Evolutionary conservation across 192 early-diverging fungal species (phyloP), one percentile per base, ranked within the genome.

Genomic region (Funneliformis geosporum): DNA sequence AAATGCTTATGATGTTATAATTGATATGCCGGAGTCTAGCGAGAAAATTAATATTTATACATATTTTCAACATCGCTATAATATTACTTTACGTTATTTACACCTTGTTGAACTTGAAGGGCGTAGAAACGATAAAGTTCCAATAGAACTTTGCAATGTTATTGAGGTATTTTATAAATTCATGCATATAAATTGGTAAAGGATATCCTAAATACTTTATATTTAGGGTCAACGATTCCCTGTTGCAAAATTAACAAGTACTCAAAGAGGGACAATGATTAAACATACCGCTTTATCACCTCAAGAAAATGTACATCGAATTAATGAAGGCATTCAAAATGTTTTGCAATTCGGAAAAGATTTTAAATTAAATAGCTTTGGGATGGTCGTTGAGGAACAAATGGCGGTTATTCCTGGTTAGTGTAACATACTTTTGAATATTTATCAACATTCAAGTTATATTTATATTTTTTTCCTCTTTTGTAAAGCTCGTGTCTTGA

Each of bases 181-280:
- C 18, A 2, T 25, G 59, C 14, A 33, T 73, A n/a, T 33, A 55
- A 8, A 50, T 21, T 38, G 7, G 25, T 64, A 18, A 55, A 21
- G 50, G 16, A 1, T 0, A 5, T 55, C 60, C 18, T 12, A 28
- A 50, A 55, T 60, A 39, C 5, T 28, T 25, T 23, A 50, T 47
- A 47, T 46, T 47, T 72, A 72, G 42, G 96, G 95, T 74, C 96
- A 97, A 85, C 89, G 96, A 50, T 93, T 92, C 83, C 83, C 87
- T 80, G 42, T 55, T 39, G 87, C 92, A 79, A 94, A 96, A 80
- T 85, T 98, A 39, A 92, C 94, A 77, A 95, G 97, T 60, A 82
- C 83, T 33, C 93, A 97, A 85, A 97, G 96, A 0, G 93, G 94
- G 0, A 94, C 97, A 76, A 98, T 98, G 96, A 97, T 99, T 78